phyloP scores from a whole-genome alignment of 2,329 filamentous ascomycete species.

The Trichoderma atrobrunneum region DNA sequence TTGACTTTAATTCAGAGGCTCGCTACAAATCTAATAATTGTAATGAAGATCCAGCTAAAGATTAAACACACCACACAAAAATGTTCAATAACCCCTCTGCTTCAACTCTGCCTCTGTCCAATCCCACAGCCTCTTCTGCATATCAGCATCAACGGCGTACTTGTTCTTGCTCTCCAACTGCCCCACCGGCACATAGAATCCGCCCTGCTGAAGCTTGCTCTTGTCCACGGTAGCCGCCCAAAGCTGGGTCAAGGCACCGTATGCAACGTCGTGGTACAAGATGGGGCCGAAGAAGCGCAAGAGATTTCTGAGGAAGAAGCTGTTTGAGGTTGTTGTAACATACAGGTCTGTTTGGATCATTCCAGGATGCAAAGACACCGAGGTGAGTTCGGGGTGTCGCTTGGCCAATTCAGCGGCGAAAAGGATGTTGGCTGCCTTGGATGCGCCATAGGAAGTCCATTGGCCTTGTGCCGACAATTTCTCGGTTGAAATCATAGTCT shows the following conservation, averaged over 20 bases:
- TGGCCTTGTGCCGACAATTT: conserved; percentile 32
- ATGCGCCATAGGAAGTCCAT: conserved; percentile 48
- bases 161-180: neutral
- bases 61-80: neutral
- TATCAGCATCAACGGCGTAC: neutral
- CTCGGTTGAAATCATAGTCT: conserved; percentile 28
- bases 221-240: neutral
- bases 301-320: neutral
- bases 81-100: neutral
- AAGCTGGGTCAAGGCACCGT: conserved; percentile 10
- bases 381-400: conserved; percentile 41
- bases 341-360: conserved; percentile 33
- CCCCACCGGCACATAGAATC: neutral
- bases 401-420: conserved; percentile 45
- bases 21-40: neutral
- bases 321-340: neutral
- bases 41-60: neutral
- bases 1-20: neutral
- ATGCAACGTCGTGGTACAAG: neutral
- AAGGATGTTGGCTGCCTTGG: conserved; percentile 49
- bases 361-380: conserved; percentile 50
- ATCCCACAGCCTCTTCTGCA: conserved; percentile 1
- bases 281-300: neutral
- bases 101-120: conserved; percentile 10
- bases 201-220: neutral